Percentiles rank a stretch among this genome's conserved stretches.
Evolutionary conservation across 495 filamentous ascomycete species (phyloP).

Genomic region (Aspergillus coremiiformis): DNA sequence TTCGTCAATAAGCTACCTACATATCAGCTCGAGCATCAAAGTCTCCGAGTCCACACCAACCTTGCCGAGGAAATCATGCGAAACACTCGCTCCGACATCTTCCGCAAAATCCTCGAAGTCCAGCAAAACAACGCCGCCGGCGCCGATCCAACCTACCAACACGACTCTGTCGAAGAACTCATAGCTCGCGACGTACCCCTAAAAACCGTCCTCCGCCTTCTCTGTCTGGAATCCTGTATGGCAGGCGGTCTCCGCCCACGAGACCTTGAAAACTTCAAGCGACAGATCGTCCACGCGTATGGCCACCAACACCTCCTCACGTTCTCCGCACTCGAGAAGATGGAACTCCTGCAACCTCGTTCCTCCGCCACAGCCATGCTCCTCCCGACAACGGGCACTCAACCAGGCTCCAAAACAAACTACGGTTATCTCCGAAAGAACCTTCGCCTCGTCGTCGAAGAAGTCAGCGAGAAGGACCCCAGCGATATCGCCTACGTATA

Average conservation of each 20-base stretch:
- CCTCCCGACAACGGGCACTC: slow-evolving; percentile 54
- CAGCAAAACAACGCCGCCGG: slow-evolving; percentile 96
- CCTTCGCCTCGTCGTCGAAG: slow-evolving; percentile 85
- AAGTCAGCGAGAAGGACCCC: slow-evolving; percentile 95
- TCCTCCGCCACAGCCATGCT: slow-evolving; percentile 62
- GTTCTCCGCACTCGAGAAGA: slow-evolving; percentile 80
- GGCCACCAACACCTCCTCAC: slow-evolving; percentile 92
- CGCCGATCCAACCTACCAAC: slow-evolving; percentile 77
- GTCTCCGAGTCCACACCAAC: slow-evolving; percentile 81
- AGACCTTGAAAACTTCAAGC: slow-evolving; percentile 83
- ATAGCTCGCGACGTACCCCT: slow-evolving; percentile 79
- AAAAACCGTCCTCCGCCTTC: slow-evolving; percentile 68
- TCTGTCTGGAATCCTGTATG: slow-evolving; percentile 88
- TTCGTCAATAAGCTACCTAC: slow-evolving; percentile 87
- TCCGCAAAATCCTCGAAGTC: slow-evolving; percentile 80
- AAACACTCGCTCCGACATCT: slow-evolving; percentile 77
- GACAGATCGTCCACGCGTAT: slow-evolving; percentile 83
- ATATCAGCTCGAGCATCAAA: slow-evolving; percentile 90
- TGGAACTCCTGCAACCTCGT: slow-evolving; percentile 71
- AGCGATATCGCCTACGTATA: slow-evolving; percentile 96
- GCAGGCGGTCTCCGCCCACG: slow-evolving; percentile 78
- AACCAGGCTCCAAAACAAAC: slow-evolving; percentile 66
- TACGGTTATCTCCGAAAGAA: slow-evolving; percentile 80
- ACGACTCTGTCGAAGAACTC: slow-evolving; percentile 86
- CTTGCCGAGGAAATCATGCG: slow-evolving; percentile 94